A percentile compares a stretch with the other conserved stretches of the same genome.
Conservation (phyloP, 1,284 basidiomycete species). For the Ceratobasidium sp. region DNA sequence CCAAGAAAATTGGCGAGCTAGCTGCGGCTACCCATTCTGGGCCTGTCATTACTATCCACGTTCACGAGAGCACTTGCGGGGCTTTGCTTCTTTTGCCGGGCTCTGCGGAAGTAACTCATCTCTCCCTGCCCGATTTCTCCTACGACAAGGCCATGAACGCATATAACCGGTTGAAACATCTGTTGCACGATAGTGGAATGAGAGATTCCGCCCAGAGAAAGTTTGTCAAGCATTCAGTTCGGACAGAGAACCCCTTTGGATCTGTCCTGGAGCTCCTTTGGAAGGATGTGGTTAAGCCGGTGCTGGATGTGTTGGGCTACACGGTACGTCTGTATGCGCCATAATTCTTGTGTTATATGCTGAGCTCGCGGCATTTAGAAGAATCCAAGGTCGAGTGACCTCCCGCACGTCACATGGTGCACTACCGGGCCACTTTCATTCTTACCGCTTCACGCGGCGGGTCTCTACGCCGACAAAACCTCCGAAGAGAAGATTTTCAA, state of each 20-base stretch:
- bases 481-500: neutral
- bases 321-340: neutral
- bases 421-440: constrained; percentile 20
- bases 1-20: neutral
- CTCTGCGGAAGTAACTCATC: neutral
- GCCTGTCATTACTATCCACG: neutral
- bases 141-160: neutral
- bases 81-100: neutral
- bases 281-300: constrained; percentile 17
- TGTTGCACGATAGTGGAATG: neutral
- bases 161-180: neutral
- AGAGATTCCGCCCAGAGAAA: neutral
- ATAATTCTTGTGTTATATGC: neutral
- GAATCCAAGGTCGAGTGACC: neutral
- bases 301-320: constrained; percentile 5
- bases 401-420: constrained; percentile 36
- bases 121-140: neutral
- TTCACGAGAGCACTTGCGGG: neutral
- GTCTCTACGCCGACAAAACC: neutral
- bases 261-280: constrained; percentile 2
- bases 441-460: constrained; percentile 38
- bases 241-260: neutral
- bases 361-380: neutral
- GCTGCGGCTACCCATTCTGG: neutral
- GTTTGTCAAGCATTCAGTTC: neutral